Base-by-base conservation (phyloP, 371 early-diverging fungal species). In the Astathelohania contejeani region DNA sequence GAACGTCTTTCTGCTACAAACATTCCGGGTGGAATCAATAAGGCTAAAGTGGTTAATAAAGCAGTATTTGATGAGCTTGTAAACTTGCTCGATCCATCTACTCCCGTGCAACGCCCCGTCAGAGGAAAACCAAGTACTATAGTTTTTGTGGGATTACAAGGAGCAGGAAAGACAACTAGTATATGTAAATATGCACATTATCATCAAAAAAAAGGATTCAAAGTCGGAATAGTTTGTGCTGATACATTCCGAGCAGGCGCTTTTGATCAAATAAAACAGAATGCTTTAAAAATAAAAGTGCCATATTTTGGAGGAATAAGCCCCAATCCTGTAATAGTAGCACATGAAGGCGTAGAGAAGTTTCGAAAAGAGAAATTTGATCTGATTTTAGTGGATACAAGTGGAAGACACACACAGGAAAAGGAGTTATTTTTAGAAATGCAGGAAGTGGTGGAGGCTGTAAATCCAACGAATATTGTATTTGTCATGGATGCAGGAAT, bases 191-290 rank as follows among this genome's bases (percentile, higher is more conserved):
- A 94, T 56, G 97, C 94, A 0, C 78, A 83, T 22, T 83, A 86
- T 65, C 96, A 96, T 69, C 86, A 87, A 71, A 81, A 88, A 56
- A 90, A 91, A 75, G 93, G 94, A 0, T 91, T 85, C 81, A 94
- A 91, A 68, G 84, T 83, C 0, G 88, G 88, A 10, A 74, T 97
- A 44, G 92, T 97, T 1, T 94, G 95, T 74, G 88, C 95, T 1
- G 98, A 97, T 75, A 97, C 98, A 3, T 97, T 94, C 75, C 85
- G 98, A 74, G 98, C 98, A 48, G 98, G 98, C 76, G 98, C 98
- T 3, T 95, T 90, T 74, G 98, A 94, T 77, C 98, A 97, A 77
- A 79, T 96, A 59, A 90, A 88, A 73, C 97, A 97, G 67, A 97
- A 97, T 67, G 93, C 95, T 2, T 82, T 87, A 22, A 88, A 89